These are phyloP conservation scores for Citrus inodora DNA, from an alignment of 345 rosid genomes.

Conservation along the genomic window DNA sequence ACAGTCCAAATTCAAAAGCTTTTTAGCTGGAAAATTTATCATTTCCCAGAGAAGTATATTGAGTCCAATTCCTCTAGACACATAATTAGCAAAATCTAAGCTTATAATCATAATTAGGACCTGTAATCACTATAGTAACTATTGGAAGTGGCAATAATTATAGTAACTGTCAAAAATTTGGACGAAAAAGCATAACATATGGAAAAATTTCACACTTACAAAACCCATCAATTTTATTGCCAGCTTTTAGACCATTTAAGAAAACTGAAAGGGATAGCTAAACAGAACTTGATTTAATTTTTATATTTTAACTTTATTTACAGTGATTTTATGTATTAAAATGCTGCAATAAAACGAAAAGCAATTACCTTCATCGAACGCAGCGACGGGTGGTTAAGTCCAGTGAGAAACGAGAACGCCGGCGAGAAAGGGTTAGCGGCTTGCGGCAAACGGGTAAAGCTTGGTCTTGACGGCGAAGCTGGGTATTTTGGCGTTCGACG, in stretches of 20 bases:
- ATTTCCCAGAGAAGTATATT: not conserved
- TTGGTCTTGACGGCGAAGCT: too few relatives aligned
- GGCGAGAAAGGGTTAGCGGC: too few relatives aligned
- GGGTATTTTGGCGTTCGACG: too few relatives aligned
- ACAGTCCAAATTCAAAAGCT: not conserved
- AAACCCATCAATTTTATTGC: not conserved
- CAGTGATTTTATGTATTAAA: too few relatives aligned
- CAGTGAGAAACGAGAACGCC: too few relatives aligned
- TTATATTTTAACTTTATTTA: not conserved
- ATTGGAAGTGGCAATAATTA: too few relatives aligned
- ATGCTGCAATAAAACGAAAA: too few relatives aligned
- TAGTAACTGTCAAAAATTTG: too few relatives aligned
- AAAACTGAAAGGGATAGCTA: conserved; percentile 14
- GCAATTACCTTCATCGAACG: too few relatives aligned
- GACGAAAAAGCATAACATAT: too few relatives aligned
- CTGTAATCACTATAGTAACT: not conserved
- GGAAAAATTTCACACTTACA: not conserved
- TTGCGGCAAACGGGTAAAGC: too few relatives aligned
- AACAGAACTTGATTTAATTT: conserved; percentile 9
- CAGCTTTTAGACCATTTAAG: not conserved
- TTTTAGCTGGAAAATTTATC: not conserved
- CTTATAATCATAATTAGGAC: not conserved
- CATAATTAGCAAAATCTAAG: not conserved
- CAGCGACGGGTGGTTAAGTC: too few relatives aligned
- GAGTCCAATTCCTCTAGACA: not conserved